Conservation (phyloP, 129 eudicot genomes). For the Chrysanthemum lavandulifolium region DNA sequence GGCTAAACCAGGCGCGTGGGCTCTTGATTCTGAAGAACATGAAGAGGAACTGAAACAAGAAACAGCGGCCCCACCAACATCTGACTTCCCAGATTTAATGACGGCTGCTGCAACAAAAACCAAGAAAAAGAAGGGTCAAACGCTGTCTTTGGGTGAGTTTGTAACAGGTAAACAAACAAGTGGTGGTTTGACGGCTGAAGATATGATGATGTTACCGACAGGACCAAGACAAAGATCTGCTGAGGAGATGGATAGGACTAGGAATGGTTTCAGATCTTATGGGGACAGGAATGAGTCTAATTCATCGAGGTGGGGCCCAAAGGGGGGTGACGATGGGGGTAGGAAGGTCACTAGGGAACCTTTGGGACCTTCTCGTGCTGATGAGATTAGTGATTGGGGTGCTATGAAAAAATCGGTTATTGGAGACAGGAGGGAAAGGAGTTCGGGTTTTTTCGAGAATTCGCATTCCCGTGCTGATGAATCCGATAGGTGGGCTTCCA, state of each 20-base stretch:
- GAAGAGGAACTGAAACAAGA: constrained; percentile 64
- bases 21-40: constrained; percentile 78
- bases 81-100: constrained; percentile 60
- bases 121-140: constrained; percentile 73
- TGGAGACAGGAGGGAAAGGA: constrained; percentile 53
- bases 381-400: constrained; percentile 87
- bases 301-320: constrained; percentile 38
- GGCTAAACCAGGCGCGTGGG: constrained; percentile 97
- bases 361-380: constrained; percentile 67
- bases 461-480: constrained; percentile 85
- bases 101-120: constrained; percentile 67
- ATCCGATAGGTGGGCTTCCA: constrained; percentile 70
- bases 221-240: constrained; percentile 87
- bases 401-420: constrained; percentile 56
- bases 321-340: constrained; percentile 27
- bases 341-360: constrained; percentile 36
- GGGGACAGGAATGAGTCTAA: constrained; percentile 40
- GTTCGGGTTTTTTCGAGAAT: constrained; percentile 52
- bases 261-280: constrained; percentile 78
- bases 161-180: constrained; percentile 16
- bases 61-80: constrained; percentile 28
- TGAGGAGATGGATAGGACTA: constrained; percentile 72
- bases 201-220: constrained; percentile 64
- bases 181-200: constrained; percentile 48
- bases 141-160: constrained; percentile 58